These are phyloP conservation scores for Pleurotus djamor DNA, from an alignment of 768 basidiomycete species.

Conservation along the genomic window DNA sequence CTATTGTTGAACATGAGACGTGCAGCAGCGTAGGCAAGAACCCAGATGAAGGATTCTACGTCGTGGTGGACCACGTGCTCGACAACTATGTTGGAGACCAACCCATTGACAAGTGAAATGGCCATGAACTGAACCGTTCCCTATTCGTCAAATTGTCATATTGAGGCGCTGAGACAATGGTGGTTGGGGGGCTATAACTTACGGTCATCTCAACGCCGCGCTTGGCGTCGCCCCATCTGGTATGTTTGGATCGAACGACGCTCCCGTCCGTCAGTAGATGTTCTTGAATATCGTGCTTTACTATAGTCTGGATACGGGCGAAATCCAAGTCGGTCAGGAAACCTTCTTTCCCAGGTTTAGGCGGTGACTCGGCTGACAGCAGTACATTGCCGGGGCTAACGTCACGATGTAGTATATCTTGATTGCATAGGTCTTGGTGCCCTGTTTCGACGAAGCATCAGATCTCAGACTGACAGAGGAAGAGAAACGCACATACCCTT, in stretches of 20 bases:
- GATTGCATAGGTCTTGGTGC: conserved; percentile 15
- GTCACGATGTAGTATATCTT: conserved; percentile 27
- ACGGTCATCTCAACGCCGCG: conserved; percentile 16
- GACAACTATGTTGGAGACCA: too few species aligned
- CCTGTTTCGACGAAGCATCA: conserved; percentile 9
- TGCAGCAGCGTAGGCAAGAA: too few species aligned
- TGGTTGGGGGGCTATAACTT: too few species aligned
- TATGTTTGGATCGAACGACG: neutral
- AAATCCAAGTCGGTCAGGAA: conserved; percentile 29
- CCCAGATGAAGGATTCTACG: too few species aligned
- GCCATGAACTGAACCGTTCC: too few species aligned
- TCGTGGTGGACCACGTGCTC: too few species aligned
- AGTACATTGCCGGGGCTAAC: conserved; percentile 31
- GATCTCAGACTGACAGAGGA: neutral
- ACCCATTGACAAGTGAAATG: too few species aligned
- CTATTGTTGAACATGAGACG: too few species aligned
- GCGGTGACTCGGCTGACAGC: conserved; percentile 11
- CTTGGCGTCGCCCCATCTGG: conserved; percentile 4
- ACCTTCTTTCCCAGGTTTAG: conserved; percentile 11
- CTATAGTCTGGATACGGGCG: conserved; percentile 11
- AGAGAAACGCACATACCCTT: conserved; percentile 10
- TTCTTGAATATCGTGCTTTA: neutral
- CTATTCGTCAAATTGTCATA: too few species aligned
- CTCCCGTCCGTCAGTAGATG: neutral
- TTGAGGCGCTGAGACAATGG: too few species aligned